A percentile compares a stretch with the other conserved stretches of the same genome.
Conservation (phyloP, 140 eudicot genomes). For the Erigeron philadelphicus region DNA sequence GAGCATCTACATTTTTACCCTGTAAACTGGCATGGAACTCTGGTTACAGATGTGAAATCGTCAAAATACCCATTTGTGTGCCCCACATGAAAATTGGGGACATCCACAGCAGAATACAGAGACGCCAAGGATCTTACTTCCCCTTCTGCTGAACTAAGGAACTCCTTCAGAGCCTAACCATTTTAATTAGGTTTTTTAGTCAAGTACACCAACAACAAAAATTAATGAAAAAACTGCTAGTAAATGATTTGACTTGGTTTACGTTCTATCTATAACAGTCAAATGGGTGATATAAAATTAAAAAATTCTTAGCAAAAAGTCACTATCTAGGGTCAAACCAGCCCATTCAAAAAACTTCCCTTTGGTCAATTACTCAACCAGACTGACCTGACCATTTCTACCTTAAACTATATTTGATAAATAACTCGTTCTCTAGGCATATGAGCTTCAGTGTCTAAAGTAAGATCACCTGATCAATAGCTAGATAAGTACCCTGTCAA, state of each 20-base stretch:
- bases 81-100: slow-evolving; percentile 9
- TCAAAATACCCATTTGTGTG: slow-evolving; percentile 1
- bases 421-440: neutral
- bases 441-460: neutral
- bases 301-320: too few species aligned
- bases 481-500: neutral
- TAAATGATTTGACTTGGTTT: too few species aligned
- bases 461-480: neutral
- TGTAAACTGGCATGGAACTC: slow-evolving; percentile 21
- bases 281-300: too few species aligned
- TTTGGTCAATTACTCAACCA: neutral
- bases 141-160: slow-evolving; percentile 71
- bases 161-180: slow-evolving; percentile 66
- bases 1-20: slow-evolving; percentile 87
- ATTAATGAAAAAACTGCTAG: neutral
- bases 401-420: neutral
- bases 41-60: slow-evolving; percentile 1
- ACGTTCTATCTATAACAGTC: too few species aligned
- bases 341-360: neutral
- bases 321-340: neutral
- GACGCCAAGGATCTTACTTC: slow-evolving; percentile 85
- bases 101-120: slow-evolving; percentile 75
- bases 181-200: neutral
- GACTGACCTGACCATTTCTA: neutral
- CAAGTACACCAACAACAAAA: slow-evolving; percentile 6